phyloP scores from a whole-genome alignment of 73 alveolate species.

The Blepharisma stoltei region DNA sequence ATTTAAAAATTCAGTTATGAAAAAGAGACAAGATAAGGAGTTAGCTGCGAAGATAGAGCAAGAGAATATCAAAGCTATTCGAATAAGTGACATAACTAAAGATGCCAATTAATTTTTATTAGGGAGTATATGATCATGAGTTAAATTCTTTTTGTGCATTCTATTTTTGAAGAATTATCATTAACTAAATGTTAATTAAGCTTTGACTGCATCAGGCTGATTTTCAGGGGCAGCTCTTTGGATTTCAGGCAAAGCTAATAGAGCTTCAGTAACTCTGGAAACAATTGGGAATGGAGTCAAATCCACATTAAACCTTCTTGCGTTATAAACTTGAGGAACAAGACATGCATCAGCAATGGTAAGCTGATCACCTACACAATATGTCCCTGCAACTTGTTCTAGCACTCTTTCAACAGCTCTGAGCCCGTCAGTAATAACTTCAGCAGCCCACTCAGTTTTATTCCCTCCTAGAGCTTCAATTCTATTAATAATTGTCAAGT shows the following conservation, averaged over 20 bases:
- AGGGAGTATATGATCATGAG: too few relatives aligned
- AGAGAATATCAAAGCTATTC: too few relatives aligned
- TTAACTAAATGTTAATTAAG: too few relatives aligned
- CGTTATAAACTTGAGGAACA: slow-evolving; percentile 55
- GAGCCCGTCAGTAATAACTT: slow-evolving; percentile 52
- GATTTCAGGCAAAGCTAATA: slow-evolving; percentile 40
- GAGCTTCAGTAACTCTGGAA: slow-evolving; percentile 31
- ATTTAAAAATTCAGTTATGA: too few relatives aligned
- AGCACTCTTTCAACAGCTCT: slow-evolving; percentile 31
- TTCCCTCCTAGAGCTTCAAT: slow-evolving; percentile 41
- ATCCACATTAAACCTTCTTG: slow-evolving; percentile 44
- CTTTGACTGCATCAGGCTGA: slow-evolving; percentile 52
- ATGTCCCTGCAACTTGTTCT: slow-evolving; percentile 50
- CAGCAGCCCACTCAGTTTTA: slow-evolving; percentile 48
- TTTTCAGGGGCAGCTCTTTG: slow-evolving; percentile 47
- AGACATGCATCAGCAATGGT: slow-evolving; percentile 68
- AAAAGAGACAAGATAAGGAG: too few relatives aligned
- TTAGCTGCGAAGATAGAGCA: too few relatives aligned
- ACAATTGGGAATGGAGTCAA: slow-evolving; percentile 46
- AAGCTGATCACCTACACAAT: slow-evolving; percentile 57
- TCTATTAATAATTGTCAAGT: slow-evolving; percentile 36
- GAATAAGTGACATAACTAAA: too few relatives aligned
- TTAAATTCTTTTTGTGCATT: too few relatives aligned
- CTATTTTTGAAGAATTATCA: too few relatives aligned
- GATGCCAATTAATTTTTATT: too few relatives aligned